Evolutionary conservation across 169 alveolate genomes (phyloP).

Genomic region (Plasmodium blacklocki): DNA sequence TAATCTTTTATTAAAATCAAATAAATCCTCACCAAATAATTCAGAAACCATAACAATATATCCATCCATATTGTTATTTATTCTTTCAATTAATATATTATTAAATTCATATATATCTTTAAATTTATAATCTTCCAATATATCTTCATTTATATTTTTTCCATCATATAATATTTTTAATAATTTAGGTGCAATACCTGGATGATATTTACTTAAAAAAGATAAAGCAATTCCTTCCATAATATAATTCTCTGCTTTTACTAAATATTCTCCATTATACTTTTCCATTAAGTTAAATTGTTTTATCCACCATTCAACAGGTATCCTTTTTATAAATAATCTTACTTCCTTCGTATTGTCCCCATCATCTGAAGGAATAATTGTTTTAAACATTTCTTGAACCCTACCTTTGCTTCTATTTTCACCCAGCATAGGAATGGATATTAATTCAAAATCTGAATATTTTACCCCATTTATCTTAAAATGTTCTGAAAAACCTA

Average conservation of each 20-base stretch:
- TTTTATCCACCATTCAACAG: slow-evolving; percentile 81
- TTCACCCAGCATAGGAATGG: slow-evolving; percentile 79
- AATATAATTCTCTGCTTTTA: slow-evolving; percentile 88
- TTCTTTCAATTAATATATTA: slow-evolving; percentile 25
- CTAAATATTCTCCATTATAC: slow-evolving; percentile 83
- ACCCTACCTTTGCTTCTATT: slow-evolving; percentile 79
- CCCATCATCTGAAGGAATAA: slow-evolving; percentile 30
- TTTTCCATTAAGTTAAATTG: slow-evolving; percentile 81
- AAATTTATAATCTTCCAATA: not conserved
- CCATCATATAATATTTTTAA: slow-evolving; percentile 79
- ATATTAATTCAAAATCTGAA: slow-evolving; percentile 76
- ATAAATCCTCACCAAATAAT: slow-evolving; percentile 79
- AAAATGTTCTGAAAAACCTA: slow-evolving; percentile 23
- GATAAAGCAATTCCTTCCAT: slow-evolving; percentile 87
- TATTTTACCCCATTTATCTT: slow-evolving; percentile 76
- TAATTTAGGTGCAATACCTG: slow-evolving; percentile 80
- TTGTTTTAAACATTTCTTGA: slow-evolving; percentile 79
- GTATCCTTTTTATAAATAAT: slow-evolving; percentile 83
- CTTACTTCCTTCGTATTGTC: slow-evolving; percentile 19
- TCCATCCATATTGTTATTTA: slow-evolving; percentile 68
- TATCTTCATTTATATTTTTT: no score
- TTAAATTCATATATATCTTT: slow-evolving; percentile 49
- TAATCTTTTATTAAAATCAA: slow-evolving; percentile 76
- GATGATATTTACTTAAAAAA: slow-evolving; percentile 67
- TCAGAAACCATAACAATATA: slow-evolving; percentile 80